A percentile compares a stretch with the other conserved stretches of the same genome.
Conservation (phyloP, 2,329 filamentous ascomycete genomes). For the Corniculantispora saksenae region DNA sequence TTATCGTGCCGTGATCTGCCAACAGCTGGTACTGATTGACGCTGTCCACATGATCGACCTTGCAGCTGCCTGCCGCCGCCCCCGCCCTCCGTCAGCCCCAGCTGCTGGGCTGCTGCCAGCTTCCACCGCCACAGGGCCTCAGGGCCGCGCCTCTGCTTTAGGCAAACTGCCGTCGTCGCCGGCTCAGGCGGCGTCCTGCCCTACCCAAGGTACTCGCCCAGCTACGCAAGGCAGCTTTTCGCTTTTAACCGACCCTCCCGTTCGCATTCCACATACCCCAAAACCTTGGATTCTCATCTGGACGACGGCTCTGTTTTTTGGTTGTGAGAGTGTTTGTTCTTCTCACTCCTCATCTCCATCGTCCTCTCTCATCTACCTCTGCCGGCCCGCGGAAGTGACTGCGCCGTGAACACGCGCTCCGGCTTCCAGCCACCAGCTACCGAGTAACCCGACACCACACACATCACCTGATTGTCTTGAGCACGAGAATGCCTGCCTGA, state of each 20-base stretch:
- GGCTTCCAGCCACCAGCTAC: slow-evolving; percentile 14
- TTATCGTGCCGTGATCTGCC: no score
- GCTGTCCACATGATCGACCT: neutral
- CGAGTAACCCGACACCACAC: neutral
- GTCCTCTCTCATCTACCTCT: neutral
- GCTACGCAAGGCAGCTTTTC: neutral
- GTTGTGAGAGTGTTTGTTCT: no score
- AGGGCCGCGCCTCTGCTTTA: no score
- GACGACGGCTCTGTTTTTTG: no score
- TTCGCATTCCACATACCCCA: neutral
- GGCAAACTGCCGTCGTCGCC: neutral
- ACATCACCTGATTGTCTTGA: slow-evolving; percentile 14
- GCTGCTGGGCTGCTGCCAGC: neutral
- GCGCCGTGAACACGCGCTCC: neutral
- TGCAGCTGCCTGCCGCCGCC: neutral
- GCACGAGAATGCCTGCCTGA: slow-evolving; percentile 14
- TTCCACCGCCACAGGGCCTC: no score
- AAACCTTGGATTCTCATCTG: no score
- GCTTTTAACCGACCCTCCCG: neutral
- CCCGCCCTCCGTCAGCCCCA: neutral
- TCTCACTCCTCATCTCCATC: neutral
- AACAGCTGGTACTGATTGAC: neutral
- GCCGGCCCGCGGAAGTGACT: no score
- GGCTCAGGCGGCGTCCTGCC: neutral
- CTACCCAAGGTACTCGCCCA: no score